Conservation (phyloP, 1,284 basidiomycete genomes). For the Singerocomus rubriflavus region DNA sequence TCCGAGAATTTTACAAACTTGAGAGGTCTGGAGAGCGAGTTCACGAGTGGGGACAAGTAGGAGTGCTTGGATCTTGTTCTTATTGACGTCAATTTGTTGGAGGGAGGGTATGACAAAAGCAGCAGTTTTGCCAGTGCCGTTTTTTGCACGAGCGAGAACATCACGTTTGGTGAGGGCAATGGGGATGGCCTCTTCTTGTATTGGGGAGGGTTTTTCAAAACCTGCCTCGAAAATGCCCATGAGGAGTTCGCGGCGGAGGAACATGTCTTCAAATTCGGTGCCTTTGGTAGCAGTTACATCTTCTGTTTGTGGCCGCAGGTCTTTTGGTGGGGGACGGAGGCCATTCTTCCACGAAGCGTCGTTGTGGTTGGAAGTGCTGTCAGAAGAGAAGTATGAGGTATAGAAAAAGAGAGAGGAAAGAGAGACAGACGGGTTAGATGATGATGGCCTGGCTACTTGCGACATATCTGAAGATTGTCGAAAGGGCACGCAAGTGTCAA, state of each 20-base stretch:
- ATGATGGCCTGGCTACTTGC: slow-evolving; percentile 42
- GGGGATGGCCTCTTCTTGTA: slow-evolving; percentile 97
- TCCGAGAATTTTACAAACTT: slow-evolving; percentile 96
- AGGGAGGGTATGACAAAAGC: slow-evolving; percentile 98
- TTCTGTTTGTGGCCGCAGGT: slow-evolving; percentile 89
- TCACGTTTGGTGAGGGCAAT: slow-evolving; percentile 86
- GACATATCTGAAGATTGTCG: slow-evolving; percentile 32
- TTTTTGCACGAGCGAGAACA: slow-evolving; percentile 89
- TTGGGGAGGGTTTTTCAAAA: slow-evolving; percentile 95
- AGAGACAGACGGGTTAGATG: slow-evolving; percentile 38
- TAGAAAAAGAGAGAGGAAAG: background rate
- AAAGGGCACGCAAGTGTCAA: slow-evolving; percentile 12
- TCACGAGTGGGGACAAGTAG: slow-evolving; percentile 94
- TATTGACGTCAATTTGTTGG: slow-evolving; percentile 86
- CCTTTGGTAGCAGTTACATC: slow-evolving; percentile 93
- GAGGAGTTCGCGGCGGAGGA: slow-evolving; percentile 73
- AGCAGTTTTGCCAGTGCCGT: slow-evolving; percentile 93
- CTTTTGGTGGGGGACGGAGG: slow-evolving; percentile 86
- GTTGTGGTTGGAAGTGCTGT: slow-evolving; percentile 28
- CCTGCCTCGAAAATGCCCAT: slow-evolving; percentile 97
- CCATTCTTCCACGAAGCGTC: slow-evolving; percentile 64
- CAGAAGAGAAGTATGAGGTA: slow-evolving; percentile 9
- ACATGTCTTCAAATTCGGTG: slow-evolving; percentile 88
- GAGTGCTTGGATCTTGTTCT: slow-evolving; percentile 92
- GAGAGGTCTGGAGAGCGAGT: slow-evolving; percentile 92